A percentile compares a stretch with the other conserved stretches of the same genome.
phyloP scores from a whole-genome alignment of 1,284 basidiomycete genomes.

The Porogramme epimiltina region DNA sequence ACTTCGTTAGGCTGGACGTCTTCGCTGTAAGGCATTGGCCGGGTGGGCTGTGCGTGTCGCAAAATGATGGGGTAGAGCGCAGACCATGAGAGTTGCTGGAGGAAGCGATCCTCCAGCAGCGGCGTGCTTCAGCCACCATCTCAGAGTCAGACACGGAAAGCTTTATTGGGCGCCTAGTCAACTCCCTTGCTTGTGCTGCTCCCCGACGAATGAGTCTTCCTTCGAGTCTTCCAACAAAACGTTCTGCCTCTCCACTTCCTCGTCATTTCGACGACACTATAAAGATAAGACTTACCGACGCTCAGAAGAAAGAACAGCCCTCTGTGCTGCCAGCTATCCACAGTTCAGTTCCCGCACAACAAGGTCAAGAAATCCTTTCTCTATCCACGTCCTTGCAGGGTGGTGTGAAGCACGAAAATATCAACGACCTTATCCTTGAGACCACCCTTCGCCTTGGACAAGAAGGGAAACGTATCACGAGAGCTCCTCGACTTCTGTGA shows the following conservation, averaged over 20 bases:
- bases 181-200: too few relatives aligned
- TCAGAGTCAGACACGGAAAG: too few relatives aligned
- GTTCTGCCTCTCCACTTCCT: slow-evolving; percentile 16
- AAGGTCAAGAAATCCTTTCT: slow-evolving; percentile 19
- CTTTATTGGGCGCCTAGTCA: too few relatives aligned
- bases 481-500: slow-evolving; percentile 24
- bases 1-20: slow-evolving; percentile 47
- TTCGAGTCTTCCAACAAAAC: slow-evolving; percentile 11
- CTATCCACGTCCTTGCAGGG: slow-evolving; percentile 1
- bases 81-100: too few relatives aligned
- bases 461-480: slow-evolving; percentile 22
- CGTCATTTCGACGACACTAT: slow-evolving; percentile 9
- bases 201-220: slow-evolving; percentile 9
- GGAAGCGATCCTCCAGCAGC: too few relatives aligned
- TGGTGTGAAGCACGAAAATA: slow-evolving; percentile 1
- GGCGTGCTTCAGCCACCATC: neutral
- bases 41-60: too few relatives aligned
- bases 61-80: too few relatives aligned
- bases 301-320: slow-evolving; percentile 1
- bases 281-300: neutral
- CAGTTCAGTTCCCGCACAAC: neutral
- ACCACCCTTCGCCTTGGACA: slow-evolving; percentile 16
- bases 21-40: slow-evolving; percentile 31
- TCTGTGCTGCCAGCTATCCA: neutral
- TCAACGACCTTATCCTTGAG: slow-evolving; percentile 23